Evolutionary conservation across 306 rosid genomes (phyloP).

Genomic region (Quercus variabilis): DNA sequence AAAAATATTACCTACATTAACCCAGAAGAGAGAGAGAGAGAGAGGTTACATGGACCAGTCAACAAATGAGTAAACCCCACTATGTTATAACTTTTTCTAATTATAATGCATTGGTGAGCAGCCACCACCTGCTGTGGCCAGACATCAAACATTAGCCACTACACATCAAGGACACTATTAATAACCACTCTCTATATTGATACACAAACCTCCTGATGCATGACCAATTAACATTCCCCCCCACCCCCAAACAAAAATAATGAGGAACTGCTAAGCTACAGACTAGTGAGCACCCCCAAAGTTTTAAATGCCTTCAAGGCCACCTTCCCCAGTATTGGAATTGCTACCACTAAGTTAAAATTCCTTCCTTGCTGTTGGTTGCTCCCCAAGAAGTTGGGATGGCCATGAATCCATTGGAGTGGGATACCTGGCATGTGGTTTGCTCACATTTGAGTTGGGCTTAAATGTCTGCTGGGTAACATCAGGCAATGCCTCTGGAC

Average conservation of each 20-base stretch:
- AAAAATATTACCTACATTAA: no score
- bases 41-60: not conserved
- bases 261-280: constrained; percentile 4
- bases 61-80: not conserved
- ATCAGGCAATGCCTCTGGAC: constrained; percentile 31
- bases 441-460: constrained; percentile 49
- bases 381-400: constrained; percentile 60
- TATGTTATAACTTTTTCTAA: not conserved
- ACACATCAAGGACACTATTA: not conserved
- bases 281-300: not conserved
- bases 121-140: not conserved
- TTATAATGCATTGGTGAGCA: not conserved
- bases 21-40: not conserved
- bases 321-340: constrained; percentile 9
- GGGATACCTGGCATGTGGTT: constrained; percentile 97
- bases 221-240: not conserved
- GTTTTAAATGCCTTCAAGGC: constrained; percentile 13
- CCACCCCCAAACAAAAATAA: no score
- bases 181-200: not conserved
- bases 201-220: not conserved
- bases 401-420: constrained; percentile 86
- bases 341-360: not conserved
- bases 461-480: constrained; percentile 31
- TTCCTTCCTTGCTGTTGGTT: constrained; percentile 35
- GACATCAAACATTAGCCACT: not conserved